phyloP scores from a whole-genome alignment of 306 rosid genomes.

The Pyrus pyrifolia region DNA sequence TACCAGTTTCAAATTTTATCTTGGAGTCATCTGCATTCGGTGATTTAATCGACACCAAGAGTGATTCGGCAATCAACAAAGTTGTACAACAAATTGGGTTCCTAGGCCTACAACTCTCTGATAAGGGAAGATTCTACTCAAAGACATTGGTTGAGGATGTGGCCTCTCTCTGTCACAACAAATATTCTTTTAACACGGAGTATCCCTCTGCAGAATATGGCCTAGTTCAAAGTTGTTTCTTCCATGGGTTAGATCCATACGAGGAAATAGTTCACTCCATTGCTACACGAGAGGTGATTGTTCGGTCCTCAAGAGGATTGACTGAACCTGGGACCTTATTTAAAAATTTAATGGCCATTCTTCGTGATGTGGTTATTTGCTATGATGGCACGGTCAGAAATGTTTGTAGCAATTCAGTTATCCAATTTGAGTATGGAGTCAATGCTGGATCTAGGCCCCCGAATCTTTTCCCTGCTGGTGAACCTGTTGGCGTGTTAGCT shows the following conservation, averaged over 20 bases:
- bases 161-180: slow-evolving; percentile 39
- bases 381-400: slow-evolving; percentile 91
- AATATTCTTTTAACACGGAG: slow-evolving; percentile 51
- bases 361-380: slow-evolving; percentile 82
- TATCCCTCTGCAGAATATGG: slow-evolving; percentile 87
- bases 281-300: slow-evolving; percentile 70
- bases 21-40: slow-evolving; percentile 59
- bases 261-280: slow-evolving; percentile 92
- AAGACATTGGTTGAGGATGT: slow-evolving; percentile 80
- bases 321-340: slow-evolving; percentile 93
- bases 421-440: slow-evolving; percentile 74
- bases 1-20: slow-evolving; percentile 44
- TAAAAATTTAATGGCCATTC: slow-evolving; percentile 91
- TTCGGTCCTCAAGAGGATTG: slow-evolving; percentile 89
- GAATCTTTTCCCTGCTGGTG: slow-evolving; percentile 77
- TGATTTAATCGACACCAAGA: slow-evolving; percentile 63
- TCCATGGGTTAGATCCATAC: slow-evolving; percentile 81
- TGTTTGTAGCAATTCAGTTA: slow-evolving; percentile 76
- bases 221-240: slow-evolving; percentile 58
- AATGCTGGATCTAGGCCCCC: slow-evolving; percentile 33
- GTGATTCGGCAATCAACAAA: slow-evolving; percentile 68
- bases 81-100: slow-evolving; percentile 86
- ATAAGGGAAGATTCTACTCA: slow-evolving; percentile 70
- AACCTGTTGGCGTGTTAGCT: slow-evolving; percentile 96
- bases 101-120: slow-evolving; percentile 75